Evolutionary conservation across 2,329 filamentous ascomycete species (phyloP).

Genomic region (Incumbomyces delicatus): DNA sequence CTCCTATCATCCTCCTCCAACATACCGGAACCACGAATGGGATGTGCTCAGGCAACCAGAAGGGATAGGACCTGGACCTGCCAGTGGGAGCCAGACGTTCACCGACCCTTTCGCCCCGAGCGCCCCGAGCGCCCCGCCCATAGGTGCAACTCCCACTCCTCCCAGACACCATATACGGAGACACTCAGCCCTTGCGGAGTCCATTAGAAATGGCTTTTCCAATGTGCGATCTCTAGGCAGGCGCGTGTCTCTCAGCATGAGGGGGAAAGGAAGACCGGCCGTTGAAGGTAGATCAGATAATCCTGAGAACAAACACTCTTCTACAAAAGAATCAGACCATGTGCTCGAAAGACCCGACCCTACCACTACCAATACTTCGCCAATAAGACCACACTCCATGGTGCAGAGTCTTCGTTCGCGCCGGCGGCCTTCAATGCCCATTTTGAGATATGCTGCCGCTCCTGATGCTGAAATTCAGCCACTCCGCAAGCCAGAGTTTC

Average conservation of each 20-base stretch:
- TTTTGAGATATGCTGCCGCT: conserved; percentile 13
- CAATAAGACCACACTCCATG: conserved; percentile 6
- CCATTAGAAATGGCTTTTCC: conserved; percentile 17
- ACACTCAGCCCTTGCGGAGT: conserved; percentile 16
- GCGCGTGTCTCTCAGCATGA: conserved; percentile 19
- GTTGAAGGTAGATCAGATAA: conserved; percentile 10
- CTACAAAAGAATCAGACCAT: not conserved
- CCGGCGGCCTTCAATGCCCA: conserved; percentile 18
- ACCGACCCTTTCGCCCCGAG: conserved; percentile 15
- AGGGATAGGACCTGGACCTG: not conserved
- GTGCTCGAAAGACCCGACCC: not conserved
- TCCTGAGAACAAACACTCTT: not conserved
- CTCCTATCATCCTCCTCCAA: conserved; percentile 4
- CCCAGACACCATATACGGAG: conserved; percentile 10
- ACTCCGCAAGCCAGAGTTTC: not conserved
- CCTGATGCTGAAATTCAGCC: conserved; percentile 6
- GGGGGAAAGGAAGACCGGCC: conserved; percentile 11
- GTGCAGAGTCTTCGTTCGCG: conserved; percentile 10
- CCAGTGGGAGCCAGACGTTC: not conserved
- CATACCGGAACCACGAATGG: conserved; percentile 8
- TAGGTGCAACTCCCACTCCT: not conserved
- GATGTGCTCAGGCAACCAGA: not conserved
- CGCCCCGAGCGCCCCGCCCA: not conserved
- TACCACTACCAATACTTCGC: not conserved
- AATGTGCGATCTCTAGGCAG: conserved; percentile 17